Conservation (phyloP, 2,329 filamentous ascomycete species). For the Colletotrichum eleusines region DNA sequence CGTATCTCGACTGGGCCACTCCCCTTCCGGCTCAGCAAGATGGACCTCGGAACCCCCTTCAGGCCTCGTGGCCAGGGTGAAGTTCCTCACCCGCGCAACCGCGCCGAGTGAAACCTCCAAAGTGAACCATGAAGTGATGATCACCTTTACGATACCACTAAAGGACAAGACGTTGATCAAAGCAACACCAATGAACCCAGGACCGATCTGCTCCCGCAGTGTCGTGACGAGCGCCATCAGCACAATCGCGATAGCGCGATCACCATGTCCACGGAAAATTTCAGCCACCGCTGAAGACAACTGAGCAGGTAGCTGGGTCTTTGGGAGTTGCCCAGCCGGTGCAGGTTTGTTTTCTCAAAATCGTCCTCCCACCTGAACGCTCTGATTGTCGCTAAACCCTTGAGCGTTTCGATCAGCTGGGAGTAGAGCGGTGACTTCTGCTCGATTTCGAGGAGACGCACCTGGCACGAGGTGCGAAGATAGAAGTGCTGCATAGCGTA, state of each 20-base stretch:
- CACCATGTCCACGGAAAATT: constrained; percentile 60
- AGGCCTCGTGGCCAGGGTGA: constrained; percentile 13
- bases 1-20: constrained; percentile 17
- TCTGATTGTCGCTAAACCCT: constrained; percentile 61
- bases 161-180: constrained; percentile 31
- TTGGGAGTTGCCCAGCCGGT: constrained; percentile 61
- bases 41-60: background rate
- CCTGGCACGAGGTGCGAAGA: constrained; percentile 53
- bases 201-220: constrained; percentile 28
- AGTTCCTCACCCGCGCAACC: constrained; percentile 37
- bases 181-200: constrained; percentile 34
- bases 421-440: constrained; percentile 52
- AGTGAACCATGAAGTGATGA: constrained; percentile 38
- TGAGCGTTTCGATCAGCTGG: constrained; percentile 57
- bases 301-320: constrained; percentile 64
- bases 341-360: constrained; percentile 54
- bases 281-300: constrained; percentile 65
- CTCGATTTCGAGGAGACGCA: constrained; percentile 54
- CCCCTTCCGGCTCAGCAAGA: constrained; percentile 10
- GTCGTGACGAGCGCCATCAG: constrained; percentile 58
- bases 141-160: constrained; percentile 24
- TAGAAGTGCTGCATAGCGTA: constrained; percentile 50
- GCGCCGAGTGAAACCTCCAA: constrained; percentile 38
- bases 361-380: constrained; percentile 61
- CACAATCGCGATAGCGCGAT: constrained; percentile 57